phyloP scores from a whole-genome alignment of 2,329 filamentous ascomycete species.

The Aspergillus pseudoviridinutans region DNA sequence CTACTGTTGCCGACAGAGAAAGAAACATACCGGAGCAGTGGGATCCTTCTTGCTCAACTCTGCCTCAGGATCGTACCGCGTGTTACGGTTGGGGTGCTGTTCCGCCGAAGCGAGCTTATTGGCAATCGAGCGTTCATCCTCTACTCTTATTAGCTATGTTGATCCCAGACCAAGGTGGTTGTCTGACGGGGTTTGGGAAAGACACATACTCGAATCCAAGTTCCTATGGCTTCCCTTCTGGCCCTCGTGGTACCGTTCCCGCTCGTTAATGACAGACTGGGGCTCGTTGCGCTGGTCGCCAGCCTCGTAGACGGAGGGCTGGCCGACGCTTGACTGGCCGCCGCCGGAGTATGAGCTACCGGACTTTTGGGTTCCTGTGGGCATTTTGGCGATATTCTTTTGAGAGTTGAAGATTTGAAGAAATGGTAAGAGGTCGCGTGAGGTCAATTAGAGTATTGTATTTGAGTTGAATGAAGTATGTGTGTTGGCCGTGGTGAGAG shows the following conservation, averaged over 20 bases:
- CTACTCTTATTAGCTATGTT: conserved; percentile 16
- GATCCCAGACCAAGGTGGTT: not conserved
- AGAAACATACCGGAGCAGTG: conserved; percentile 36
- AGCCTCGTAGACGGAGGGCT: conserved; percentile 64
- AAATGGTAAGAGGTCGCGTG: not conserved
- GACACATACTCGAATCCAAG: conserved; percentile 63
- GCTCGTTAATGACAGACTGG: conserved; percentile 49
- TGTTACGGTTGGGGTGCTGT: conserved; percentile 26
- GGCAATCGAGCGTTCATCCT: conserved; percentile 44
- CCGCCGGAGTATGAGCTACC: conserved; percentile 26
- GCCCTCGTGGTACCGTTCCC: conserved; percentile 67
- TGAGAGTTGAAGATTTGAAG: not conserved
- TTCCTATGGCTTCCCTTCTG: conserved; percentile 63
- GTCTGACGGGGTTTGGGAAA: not conserved
- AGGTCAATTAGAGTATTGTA: not conserved
- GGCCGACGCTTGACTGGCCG: conserved; percentile 64
- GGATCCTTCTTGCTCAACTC: conserved; percentile 41
- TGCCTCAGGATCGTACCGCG: conserved; percentile 30
- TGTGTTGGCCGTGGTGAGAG: not conserved
- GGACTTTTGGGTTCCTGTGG: not conserved
- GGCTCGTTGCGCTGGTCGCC: conserved; percentile 69
- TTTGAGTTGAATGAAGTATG: not conserved
- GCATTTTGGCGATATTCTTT: not conserved
- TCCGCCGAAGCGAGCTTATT: conserved; percentile 40
- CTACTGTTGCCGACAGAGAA: not conserved